Evolutionary conservation across 2,329 filamentous ascomycete species (phyloP).

Genomic region (Botrytis galanthina): DNA sequence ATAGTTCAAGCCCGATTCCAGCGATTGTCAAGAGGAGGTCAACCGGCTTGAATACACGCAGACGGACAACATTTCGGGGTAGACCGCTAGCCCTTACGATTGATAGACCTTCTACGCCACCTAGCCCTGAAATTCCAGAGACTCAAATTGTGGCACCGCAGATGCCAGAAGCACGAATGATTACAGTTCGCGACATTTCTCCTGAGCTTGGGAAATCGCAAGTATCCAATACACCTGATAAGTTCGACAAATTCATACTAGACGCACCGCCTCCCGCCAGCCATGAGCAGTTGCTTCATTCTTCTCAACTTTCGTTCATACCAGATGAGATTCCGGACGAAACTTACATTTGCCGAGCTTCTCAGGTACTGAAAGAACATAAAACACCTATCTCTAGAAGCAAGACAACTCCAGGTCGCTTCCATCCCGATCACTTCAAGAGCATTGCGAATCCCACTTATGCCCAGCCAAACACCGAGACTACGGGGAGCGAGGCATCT

Average conservation of each 20-base stretch:
- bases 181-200: neutral
- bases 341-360: constrained; percentile 23
- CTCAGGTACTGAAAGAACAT: constrained; percentile 2
- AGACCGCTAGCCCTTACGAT: constrained; percentile 11
- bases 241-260: neutral
- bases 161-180: neutral
- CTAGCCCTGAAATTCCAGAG: neutral
- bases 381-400: neutral
- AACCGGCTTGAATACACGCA: neutral
- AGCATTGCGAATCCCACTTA: neutral
- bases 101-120: neutral
- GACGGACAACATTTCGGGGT: constrained; percentile 3
- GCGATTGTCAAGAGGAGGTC: neutral
- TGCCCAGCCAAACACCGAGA: neutral
- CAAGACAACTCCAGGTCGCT: constrained; percentile 18
- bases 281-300: constrained; percentile 1
- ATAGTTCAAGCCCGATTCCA: constrained; percentile 18
- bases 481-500: neutral
- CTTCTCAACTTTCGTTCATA: constrained; percentile 16
- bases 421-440: neutral
- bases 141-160: neutral
- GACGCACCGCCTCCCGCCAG: neutral
- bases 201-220: constrained; percentile 12
- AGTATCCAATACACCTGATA: neutral
- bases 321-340: neutral